Base-by-base conservation (phyloP, 129 eudicot genomes). In the Ambrosia trifida region DNA sequence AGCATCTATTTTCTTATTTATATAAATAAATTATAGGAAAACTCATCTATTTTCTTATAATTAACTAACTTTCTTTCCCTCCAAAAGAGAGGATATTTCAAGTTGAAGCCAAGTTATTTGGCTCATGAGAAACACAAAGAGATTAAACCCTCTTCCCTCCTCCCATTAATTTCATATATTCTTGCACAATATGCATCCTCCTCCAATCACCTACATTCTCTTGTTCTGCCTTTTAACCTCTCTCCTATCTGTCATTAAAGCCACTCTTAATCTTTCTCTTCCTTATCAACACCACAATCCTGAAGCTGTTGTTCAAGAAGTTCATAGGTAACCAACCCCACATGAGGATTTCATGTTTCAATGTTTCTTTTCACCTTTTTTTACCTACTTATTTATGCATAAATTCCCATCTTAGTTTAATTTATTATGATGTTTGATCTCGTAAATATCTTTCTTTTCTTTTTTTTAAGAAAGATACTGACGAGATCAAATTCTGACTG, bases 171-270 rank as follows among this genome's bases (percentile, higher is more conserved):
- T 36, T 18, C 76, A 53, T 51, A 35, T 70, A 36, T 74, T 74
- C 56, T 33, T 74, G 1, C 72, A n/a, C 70, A 81, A 73, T 72
- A 83, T 87, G 86, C 74, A 78, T 84, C 79, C 57, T 84, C 79
- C 57, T 64, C 71, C 65, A 24, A 46, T 76, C 24, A 78, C 75
- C 69, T 68, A 69, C 95, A 83, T 90, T 81, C 73, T 83, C 79
- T 78, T 85, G 16, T 71, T 86, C 57, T 85, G 76, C 83, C 79
- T 84, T 66, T 72, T 79, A 20, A 36, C 73, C 43, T 78, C 65
- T 68, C 70, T 82, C 66, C 78, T 83, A 57, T 72, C 74, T 36
- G 50, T 72, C 73, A 76, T 61, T 19, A 51, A 53, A 14, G 66
- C 86, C 77, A 47, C 72, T 40, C 59, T 76, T 69, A 72, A 78